Conservation (phyloP, 805 yeast species). For the Kuraishia cidri region DNA sequence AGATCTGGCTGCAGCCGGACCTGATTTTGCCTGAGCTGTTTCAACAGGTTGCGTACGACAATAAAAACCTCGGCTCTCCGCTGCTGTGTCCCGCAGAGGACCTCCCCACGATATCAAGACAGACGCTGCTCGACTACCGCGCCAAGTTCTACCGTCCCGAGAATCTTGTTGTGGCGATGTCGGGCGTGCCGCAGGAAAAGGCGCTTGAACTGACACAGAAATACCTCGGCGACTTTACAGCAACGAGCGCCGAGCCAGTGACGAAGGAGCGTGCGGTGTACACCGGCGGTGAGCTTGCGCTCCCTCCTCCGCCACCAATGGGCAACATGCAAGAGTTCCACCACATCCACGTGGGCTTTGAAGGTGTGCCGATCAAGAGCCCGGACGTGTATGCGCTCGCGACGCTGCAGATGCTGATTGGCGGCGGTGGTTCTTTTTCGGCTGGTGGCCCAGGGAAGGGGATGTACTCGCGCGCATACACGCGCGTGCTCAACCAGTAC, state of each 20-base stretch:
- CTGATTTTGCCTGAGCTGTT: constrained; percentile 82
- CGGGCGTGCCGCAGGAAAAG: constrained; percentile 66
- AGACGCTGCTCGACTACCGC: constrained; percentile 50
- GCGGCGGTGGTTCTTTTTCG: constrained; percentile 96
- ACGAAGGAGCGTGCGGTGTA: constrained; percentile 34
- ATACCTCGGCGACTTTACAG: constrained; percentile 56
- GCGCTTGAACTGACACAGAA: constrained; percentile 59
- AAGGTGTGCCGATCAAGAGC: constrained; percentile 75
- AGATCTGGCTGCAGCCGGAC: constrained; percentile 78
- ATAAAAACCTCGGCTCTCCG: constrained; percentile 78
- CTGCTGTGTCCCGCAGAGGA: constrained; percentile 71
- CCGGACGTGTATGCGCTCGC: constrained; percentile 90
- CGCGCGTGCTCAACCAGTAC: constrained; percentile 83
- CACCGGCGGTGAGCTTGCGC: constrained; percentile 49
- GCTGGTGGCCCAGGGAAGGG: constrained; percentile 99
- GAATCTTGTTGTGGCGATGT: constrained; percentile 75
- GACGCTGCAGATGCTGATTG: constrained; percentile 78
- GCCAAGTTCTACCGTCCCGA: constrained; percentile 66
- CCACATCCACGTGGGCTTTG: constrained; percentile 81
- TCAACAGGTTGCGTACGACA: constrained; percentile 71
- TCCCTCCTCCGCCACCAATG: constrained; percentile 43
- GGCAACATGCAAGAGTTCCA: constrained; percentile 74
- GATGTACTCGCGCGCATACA: constrained; percentile 91
- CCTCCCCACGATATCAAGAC: constrained; percentile 42
- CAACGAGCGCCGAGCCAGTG: constrained; percentile 12